Conservation (phyloP, 2,329 filamentous ascomycete species). For the Kalaharituber pfeilii region DNA sequence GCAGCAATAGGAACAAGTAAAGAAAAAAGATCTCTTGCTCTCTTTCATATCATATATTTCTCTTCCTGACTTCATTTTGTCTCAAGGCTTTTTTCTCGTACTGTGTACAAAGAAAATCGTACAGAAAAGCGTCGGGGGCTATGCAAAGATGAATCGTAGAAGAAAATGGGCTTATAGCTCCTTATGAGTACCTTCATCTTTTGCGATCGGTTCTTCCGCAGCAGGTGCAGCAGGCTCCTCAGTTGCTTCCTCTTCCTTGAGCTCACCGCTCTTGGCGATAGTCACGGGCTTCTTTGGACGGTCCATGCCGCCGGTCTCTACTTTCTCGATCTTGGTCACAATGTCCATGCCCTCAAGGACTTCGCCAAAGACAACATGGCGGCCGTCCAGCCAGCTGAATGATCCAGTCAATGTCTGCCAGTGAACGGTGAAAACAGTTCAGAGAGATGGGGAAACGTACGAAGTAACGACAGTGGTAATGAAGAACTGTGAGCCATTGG, state of each 20-base stretch:
- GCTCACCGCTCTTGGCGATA: constrained; percentile 67
- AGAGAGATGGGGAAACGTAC: constrained; percentile 33
- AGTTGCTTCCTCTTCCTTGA: not conserved
- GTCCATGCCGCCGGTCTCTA: constrained; percentile 47
- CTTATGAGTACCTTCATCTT: not conserved
- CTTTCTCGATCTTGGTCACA: constrained; percentile 60
- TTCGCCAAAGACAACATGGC: constrained; percentile 77
- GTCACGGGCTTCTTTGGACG: constrained; percentile 52
- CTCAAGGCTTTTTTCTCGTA: no score
- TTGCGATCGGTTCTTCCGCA: not conserved
- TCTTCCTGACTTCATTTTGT: no score
- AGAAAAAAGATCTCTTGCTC: no score
- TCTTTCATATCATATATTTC: no score
- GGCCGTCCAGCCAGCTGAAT: constrained; percentile 61
- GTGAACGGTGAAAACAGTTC: no score
- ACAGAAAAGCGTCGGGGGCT: no score
- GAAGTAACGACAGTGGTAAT: constrained; percentile 67
- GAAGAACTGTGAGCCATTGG: constrained; percentile 82
- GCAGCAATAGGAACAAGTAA: no score
- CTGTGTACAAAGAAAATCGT: not conserved
- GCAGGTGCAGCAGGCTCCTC: not conserved
- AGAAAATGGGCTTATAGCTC: not conserved
- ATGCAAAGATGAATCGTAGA: not conserved
- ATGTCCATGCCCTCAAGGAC: constrained; percentile 73
- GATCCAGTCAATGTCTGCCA: not conserved